Conservation (phyloP, 257 asterid genomes). For the Datura wrightii region DNA sequence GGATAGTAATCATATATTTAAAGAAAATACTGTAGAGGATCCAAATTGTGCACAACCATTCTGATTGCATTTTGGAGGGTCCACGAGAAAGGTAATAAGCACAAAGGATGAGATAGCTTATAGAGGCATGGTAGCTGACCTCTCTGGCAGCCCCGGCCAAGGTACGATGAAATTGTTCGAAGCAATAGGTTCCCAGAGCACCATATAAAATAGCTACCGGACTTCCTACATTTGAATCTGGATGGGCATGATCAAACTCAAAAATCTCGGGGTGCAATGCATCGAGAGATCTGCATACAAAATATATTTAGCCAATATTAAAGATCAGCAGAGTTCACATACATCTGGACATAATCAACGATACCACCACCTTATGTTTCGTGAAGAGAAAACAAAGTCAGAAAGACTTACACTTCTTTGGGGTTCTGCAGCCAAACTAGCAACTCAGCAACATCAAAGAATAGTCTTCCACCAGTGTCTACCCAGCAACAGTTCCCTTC, state of each 20-base stretch:
- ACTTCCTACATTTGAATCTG: conserved; percentile 74
- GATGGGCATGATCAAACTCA: conserved; percentile 95
- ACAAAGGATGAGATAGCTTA: conserved; percentile 28
- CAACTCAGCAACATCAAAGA: conserved; percentile 72
- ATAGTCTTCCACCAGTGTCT: conserved; percentile 82
- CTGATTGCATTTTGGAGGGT: not conserved
- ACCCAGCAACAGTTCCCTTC: conserved; percentile 93
- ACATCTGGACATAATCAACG: not conserved
- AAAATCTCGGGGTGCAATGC: conserved; percentile 90
- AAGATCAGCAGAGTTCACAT: conserved; percentile 29
- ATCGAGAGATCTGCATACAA: conserved; percentile 59
- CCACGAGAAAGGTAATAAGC: conserved; percentile 5
- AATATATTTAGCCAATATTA: not conserved
- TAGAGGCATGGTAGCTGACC: conserved; percentile 49
- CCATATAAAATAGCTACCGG: conserved; percentile 81
- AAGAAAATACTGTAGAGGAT: not conserved
- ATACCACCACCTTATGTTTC: not conserved
- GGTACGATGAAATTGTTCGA: conserved; percentile 72
- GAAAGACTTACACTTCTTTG: conserved; percentile 66
- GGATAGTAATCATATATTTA: not conserved
- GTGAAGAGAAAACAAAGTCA: conserved; percentile 29
- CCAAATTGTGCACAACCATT: conserved; percentile 14
- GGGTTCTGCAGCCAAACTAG: conserved; percentile 70
- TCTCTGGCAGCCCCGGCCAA: conserved; percentile 75
- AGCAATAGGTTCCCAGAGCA: conserved; percentile 90